These are phyloP conservation scores for Penicillium sp. DNA, from an alignment of 2,329 filamentous ascomycete species.

Conservation along the genomic window DNA sequence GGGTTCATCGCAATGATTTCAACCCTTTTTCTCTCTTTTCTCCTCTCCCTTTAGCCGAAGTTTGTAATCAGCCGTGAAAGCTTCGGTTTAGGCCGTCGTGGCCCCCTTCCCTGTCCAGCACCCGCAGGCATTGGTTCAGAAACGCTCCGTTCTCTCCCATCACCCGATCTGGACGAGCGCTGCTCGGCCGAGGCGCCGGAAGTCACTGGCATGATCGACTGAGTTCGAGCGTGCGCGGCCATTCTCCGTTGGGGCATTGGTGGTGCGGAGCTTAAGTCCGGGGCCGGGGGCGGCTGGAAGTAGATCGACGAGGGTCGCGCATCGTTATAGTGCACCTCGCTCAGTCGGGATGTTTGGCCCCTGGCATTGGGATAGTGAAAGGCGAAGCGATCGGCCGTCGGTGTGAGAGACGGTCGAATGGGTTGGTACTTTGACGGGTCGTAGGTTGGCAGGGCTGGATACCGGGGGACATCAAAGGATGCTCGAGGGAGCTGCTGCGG, in stretches of 20 bases:
- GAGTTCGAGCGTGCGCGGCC: slow-evolving; percentile 11
- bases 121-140: slow-evolving; percentile 24
- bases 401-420: slow-evolving; percentile 17
- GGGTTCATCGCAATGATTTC: neutral
- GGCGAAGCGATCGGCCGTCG: slow-evolving; percentile 10
- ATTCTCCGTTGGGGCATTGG: neutral
- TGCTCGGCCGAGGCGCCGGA: slow-evolving; percentile 5
- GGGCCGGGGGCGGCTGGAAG: slow-evolving; percentile 8
- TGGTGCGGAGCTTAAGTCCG: neutral
- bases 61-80: slow-evolving; percentile 41
- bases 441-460: slow-evolving; percentile 35
- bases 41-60: slow-evolving; percentile 22
- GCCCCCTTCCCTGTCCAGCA: slow-evolving; percentile 10
- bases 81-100: slow-evolving; percentile 36
- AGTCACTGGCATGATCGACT: slow-evolving; percentile 16
- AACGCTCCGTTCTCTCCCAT: slow-evolving; percentile 23
- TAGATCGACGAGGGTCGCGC: slow-evolving; percentile 20
- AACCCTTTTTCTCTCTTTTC: neutral
- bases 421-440: slow-evolving; percentile 38
- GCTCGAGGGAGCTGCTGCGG: slow-evolving; percentile 16
- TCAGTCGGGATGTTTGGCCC: slow-evolving; percentile 24
- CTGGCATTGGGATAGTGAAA: slow-evolving; percentile 9
- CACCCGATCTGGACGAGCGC: slow-evolving; percentile 9
- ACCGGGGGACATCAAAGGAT: slow-evolving; percentile 30
- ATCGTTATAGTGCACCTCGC: slow-evolving; percentile 23